Evolutionary conservation across 1,139 yeast species (phyloP), one percentile per base, ranked within the genome.

Genomic region (Candida frijolesensis): DNA sequence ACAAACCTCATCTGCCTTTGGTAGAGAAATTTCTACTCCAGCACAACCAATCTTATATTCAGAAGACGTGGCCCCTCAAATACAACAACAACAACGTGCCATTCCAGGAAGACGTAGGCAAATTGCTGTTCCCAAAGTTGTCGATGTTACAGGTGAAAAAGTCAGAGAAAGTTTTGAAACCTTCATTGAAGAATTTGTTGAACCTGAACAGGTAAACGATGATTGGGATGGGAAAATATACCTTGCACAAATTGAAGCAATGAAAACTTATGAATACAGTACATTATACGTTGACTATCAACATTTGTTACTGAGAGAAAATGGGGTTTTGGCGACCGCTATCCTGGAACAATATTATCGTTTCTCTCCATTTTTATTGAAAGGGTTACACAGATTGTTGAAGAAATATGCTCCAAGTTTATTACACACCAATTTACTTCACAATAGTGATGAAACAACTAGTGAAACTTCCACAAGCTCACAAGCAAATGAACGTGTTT

Each of bases 101-200:
- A 57, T 62, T n/a, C 61, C 72, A 2, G 73, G 74, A 34, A 71
- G 79, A 64, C 71, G 83, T 65, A 78, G 82, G 57, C 74, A 84
- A 53, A 79, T 84, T 49, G 82, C 84, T 39, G 90, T 92, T 47
- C 92, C 96, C 35, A 89, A 88, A 65, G 97, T 94, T 30, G 83
- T 83, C 18, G 99, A 94, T 72, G 83, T 86, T 41, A 91, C 97
- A 5, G 97, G 97, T 54, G 97, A 92, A 64, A 89, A 90, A 60
- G 97, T 94, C 14, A 80, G 95, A 48, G 96, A 91, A 65, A 85
- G 95, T 29, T 94, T 94, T 66, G 97, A 91, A 65, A 83, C 80
- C 58, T 94, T 94, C 64, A 71, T 94, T 54, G 89, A 87, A 64
- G 87, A 83, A 43, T 89, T 76, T 60, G 71, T 68, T 9, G 83